Base-by-base conservation (phyloP, 345 rosid species). In the Anacardium occidentale region DNA sequence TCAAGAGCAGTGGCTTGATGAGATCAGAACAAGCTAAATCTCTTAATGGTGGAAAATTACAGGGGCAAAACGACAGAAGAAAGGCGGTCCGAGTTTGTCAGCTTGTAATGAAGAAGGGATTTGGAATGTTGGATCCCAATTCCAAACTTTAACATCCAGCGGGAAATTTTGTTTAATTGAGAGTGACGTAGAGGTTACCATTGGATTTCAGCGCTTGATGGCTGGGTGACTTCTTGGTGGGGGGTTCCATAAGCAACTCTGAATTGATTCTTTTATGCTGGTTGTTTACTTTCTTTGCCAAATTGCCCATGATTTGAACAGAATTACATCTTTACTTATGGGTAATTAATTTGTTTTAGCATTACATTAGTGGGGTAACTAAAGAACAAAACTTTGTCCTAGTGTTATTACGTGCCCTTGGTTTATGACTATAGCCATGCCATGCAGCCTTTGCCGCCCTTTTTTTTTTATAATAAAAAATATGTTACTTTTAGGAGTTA, bases 81-180 rank as follows among this genome's bases (percentile, higher is more conserved):
- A 74, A 75, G 86, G 82, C 86, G 84, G 85, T 78, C 84, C 44
- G 66, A 17, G 25, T 74, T 85, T 83, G 89, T 64, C 83, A 22
- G 60, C 26, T 80, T 70, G 75, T 68, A 51, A 76, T 68, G 48
- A 78, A 62, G 65, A 69, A 56, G 62, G 42, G 79, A 52, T 71
- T 72, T 34, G 76, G 74, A 44, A 71, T 68, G 73, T 76, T 55
- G 75, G 40, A 34, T 62, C 32, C 18, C 18, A 6, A 37, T 37
- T 48, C 13, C 25, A 26, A 71, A 68, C 60, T 68, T 68, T 34
- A 60, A 75, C 74, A 74, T 70, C 80, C 77, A 75, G 80, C 75
- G 68, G 72, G 77, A 60, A 55, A 34, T 26, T 79, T 66, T 62
- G 29, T 73, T 74, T 68, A 74, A 73, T 80, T 18, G 34, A 18